phyloP scores from a whole-genome alignment of 306 rosid species.

The Lathyrus aphaca region DNA sequence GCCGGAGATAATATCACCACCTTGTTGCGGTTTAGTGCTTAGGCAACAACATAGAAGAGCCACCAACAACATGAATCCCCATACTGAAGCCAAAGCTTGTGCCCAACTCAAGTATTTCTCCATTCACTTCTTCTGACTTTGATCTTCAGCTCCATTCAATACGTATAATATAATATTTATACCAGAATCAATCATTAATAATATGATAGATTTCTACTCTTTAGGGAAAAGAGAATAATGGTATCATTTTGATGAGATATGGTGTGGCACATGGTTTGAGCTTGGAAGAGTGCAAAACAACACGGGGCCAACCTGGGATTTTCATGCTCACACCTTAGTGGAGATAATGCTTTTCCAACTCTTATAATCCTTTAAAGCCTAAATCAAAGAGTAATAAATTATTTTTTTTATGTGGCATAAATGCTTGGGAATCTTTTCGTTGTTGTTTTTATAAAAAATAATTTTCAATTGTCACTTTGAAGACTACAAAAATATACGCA shows the following conservation, averaged over 20 bases:
- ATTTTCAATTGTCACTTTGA: not conserved
- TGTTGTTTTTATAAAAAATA: not conserved
- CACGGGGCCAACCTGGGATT: conserved; percentile 24
- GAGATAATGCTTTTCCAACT: not conserved
- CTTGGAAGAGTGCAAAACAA: conserved; percentile 20
- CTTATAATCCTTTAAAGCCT: conserved; percentile 1
- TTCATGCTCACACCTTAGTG: not conserved
- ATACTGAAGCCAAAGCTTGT: conserved; percentile 64
- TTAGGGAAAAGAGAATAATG: conserved; percentile 3
- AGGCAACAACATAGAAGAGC: conserved; percentile 81
- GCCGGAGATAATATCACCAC: conserved; percentile 39
- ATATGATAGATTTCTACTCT: not conserved
- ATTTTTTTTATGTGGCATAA: not conserved
- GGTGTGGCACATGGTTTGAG: conserved; percentile 19
- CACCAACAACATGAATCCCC: conserved; percentile 68
- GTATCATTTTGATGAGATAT: not conserved
- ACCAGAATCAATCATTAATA: not conserved
- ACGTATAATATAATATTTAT: not conserved
- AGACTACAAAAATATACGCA: not conserved
- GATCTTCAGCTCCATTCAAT: conserved; percentile 19
- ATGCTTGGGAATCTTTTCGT: conserved; percentile 5
- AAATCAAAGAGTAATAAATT: conserved; percentile 5
- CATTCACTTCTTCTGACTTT: conserved; percentile 28
- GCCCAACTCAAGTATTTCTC: conserved; percentile 57
- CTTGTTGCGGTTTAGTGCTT: conserved; percentile 62